phyloP scores from a whole-genome alignment of 768 basidiomycete genomes.

The Ephemerocybe angulata region DNA sequence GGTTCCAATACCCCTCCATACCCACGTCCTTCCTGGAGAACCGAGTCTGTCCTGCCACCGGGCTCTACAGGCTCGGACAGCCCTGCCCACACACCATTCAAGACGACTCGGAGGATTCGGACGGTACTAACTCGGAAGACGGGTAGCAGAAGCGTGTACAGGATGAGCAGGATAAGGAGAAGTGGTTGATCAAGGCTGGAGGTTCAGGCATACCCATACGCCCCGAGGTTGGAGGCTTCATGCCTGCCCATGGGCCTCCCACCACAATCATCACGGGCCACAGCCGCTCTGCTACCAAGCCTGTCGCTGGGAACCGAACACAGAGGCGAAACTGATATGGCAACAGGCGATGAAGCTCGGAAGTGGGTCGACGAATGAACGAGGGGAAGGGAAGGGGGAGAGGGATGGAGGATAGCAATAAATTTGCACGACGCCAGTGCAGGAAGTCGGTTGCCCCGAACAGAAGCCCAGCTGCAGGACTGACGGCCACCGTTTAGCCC shows the following conservation, averaged over 20 bases:
- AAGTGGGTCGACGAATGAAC: too few species aligned
- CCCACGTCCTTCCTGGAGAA: conserved; percentile 34
- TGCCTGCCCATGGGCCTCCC: background rate
- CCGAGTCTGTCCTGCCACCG: conserved; percentile 87
- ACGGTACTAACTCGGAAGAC: conserved; percentile 64
- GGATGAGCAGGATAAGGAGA: conserved; percentile 84
- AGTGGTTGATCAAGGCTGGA: conserved; percentile 81
- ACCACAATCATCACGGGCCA: too few species aligned
- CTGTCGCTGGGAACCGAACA: too few species aligned
- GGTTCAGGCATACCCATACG: conserved; percentile 95
- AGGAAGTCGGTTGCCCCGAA: too few species aligned
- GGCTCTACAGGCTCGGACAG: conserved; percentile 69
- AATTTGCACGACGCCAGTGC: too few species aligned
- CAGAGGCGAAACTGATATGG: too few species aligned
- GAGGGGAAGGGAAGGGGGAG: too few species aligned
- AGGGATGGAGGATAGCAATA: too few species aligned
- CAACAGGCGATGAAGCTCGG: too few species aligned
- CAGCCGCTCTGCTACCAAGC: too few species aligned
- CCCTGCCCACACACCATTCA: conserved; percentile 39
- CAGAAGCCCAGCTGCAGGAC: too few species aligned
- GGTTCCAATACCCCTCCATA: conserved; percentile 37
- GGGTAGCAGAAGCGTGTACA: conserved; percentile 58
- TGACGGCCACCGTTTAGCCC: too few species aligned
- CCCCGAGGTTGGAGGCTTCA: conserved; percentile 52
- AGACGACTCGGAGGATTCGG: conserved; percentile 49